A percentile compares a stretch with the other conserved stretches of the same genome.
These are phyloP conservation scores for Zygosaccharomyces bisporus DNA, from an alignment of 805 yeast species.

Conservation along the genomic window DNA sequence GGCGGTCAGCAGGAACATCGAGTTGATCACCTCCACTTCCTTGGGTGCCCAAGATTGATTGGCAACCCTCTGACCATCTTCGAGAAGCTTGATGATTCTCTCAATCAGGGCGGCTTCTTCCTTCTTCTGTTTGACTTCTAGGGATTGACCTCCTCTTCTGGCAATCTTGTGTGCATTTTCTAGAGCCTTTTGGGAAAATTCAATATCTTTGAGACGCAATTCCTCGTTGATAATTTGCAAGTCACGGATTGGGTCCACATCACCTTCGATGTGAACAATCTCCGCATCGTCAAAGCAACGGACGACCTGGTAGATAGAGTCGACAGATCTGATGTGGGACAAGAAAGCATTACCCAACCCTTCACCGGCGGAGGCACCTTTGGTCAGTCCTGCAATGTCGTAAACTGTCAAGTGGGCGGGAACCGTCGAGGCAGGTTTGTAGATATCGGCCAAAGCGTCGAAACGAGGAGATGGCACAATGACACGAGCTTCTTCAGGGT, in stretches of 20 bases:
- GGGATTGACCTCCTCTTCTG: constrained; percentile 82
- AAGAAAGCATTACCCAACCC: constrained; percentile 97
- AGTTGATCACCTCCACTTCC: constrained; percentile 87
- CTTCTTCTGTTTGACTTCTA: constrained; percentile 85
- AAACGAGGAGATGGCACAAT: constrained; percentile 88
- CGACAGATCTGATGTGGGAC: constrained; percentile 95
- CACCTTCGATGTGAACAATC: constrained; percentile 94
- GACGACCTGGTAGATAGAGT: constrained; percentile 96
- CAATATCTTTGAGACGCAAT: constrained; percentile 93
- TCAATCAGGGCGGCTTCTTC: constrained; percentile 76
- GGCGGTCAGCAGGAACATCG: constrained; percentile 84
- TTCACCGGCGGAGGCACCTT: constrained; percentile 95
- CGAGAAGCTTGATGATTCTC: constrained; percentile 68
- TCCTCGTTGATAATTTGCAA: constrained; percentile 88
- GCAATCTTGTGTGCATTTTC: constrained; percentile 76
- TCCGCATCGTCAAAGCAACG: constrained; percentile 98
- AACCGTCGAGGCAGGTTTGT: constrained; percentile 78
- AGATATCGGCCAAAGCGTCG: constrained; percentile 67
- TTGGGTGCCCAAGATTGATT: constrained; percentile 83
- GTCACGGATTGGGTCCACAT: constrained; percentile 93
- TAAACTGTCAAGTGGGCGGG: constrained; percentile 92
- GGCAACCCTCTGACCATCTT: constrained; percentile 84
- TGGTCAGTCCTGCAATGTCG: constrained; percentile 97
- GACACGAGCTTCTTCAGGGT: constrained; percentile 95
- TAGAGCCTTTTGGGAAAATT: constrained; percentile 80